phyloP scores from a whole-genome alignment of 106 monocot genomes.

The Allium fistulosum region DNA sequence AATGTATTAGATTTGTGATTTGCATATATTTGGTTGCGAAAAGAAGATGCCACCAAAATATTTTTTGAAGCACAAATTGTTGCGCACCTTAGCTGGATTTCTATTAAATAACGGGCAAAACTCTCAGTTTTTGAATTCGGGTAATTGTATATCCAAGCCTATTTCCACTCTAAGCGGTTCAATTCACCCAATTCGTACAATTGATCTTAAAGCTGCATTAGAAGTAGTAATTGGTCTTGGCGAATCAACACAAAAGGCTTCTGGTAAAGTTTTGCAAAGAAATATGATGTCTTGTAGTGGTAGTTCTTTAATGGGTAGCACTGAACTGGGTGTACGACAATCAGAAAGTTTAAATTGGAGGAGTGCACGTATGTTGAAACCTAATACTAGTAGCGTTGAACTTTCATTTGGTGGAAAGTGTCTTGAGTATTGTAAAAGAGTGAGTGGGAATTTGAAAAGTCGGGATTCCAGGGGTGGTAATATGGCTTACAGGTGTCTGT shows the following conservation, averaged over 20 bases:
- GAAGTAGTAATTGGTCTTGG: neutral
- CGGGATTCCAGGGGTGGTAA: constrained; percentile 29
- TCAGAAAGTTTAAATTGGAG: constrained; percentile 6
- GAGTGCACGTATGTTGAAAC: constrained; percentile 7
- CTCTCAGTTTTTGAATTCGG: neutral
- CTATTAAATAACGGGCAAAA: constrained; percentile 5
- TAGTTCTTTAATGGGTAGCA: constrained; percentile 26
- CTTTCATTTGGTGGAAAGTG: constrained; percentile 15
- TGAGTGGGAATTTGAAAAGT: constrained; percentile 32
- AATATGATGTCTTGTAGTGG: constrained; percentile 33
- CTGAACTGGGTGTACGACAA: constrained; percentile 17
- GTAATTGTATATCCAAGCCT: constrained; percentile 5
- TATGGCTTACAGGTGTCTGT: constrained; percentile 44
- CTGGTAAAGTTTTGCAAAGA: constrained; percentile 6
- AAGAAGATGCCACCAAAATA: constrained; percentile 8
- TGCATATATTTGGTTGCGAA: neutral
- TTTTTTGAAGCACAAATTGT: constrained; percentile 8
- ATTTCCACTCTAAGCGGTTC: constrained; percentile 1
- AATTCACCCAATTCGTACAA: neutral
- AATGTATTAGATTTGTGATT: constrained; percentile 2
- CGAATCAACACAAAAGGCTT: neutral
- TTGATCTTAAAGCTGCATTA: constrained; percentile 9
- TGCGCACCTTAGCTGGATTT: constrained; percentile 6
- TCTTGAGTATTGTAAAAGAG: constrained; percentile 27
- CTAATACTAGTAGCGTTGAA: constrained; percentile 4